A percentile compares a stretch with the other conserved stretches of the same genome.
Conservation (phyloP, 2,329 filamentous ascomycete genomes). For the Penicillium janthinellum region DNA sequence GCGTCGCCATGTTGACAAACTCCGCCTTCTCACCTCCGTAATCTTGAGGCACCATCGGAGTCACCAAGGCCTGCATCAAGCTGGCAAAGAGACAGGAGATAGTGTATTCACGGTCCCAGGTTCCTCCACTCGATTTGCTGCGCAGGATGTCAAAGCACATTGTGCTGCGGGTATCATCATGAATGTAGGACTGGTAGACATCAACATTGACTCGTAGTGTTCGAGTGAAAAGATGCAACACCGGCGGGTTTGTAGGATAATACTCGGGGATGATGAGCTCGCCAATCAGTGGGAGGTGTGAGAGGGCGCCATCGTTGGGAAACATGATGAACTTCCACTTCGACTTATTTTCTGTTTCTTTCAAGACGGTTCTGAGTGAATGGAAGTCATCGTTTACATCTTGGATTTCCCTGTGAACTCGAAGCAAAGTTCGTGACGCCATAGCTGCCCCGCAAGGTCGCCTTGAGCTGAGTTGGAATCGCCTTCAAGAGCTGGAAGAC, state of each 20-base stretch:
- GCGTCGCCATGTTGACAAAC: conserved; percentile 6
- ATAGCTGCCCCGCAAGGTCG: not conserved
- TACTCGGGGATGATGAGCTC: conserved; percentile 7
- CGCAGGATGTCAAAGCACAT: conserved; percentile 13
- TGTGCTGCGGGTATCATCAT: conserved; percentile 1
- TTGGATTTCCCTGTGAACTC: conserved; percentile 7
- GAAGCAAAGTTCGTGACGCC: conserved; percentile 2
- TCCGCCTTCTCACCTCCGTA: not conserved
- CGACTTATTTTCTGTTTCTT: conserved; percentile 4
- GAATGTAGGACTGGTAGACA: not conserved
- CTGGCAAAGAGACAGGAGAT: conserved; percentile 12
- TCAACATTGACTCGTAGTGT: conserved; percentile 5
- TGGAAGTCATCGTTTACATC: conserved; percentile 11
- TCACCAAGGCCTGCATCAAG: conserved; percentile 11
- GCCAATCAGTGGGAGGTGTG: conserved; percentile 10
- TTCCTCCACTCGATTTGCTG: not conserved
- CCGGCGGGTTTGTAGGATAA: conserved; percentile 3
- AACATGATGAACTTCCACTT: conserved; percentile 14
- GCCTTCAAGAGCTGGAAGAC: not conserved
- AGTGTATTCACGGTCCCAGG: conserved; percentile 8
- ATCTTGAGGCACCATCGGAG: conserved; percentile 5
- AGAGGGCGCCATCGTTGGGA: conserved; percentile 10
- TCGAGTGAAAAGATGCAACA: conserved; percentile 9
- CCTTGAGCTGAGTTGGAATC: not conserved
- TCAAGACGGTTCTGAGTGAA: conserved; percentile 11